Base-by-base conservation (phyloP, 768 basidiomycete genomes). In the Suillus luteus region DNA sequence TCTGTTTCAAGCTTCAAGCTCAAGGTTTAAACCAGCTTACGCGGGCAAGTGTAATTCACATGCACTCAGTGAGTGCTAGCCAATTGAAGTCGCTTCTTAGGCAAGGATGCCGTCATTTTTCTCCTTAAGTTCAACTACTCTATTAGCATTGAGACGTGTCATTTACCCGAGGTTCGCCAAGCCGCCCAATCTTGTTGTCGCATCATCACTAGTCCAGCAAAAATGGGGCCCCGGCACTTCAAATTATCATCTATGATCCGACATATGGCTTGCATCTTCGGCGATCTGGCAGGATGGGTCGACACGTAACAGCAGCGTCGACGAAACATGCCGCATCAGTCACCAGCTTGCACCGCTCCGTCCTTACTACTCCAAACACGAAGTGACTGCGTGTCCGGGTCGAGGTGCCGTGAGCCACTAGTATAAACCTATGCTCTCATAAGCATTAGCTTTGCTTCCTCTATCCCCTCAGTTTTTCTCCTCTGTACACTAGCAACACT, bases 361-460 rank as follows among this genome's bases (percentile, higher is more conserved):
- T 37, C 11, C 35, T 58, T 27, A 58, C 41, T 19, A 19, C 44
- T 48, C 3, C 43, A 60, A 65, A 76, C 74, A 75, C 74, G 75
- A 72, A 71, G 67, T 67, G 65, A 65, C 48, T 72, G 74, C 74
- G 75, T 75, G 74, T 62, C 67, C 66, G 62, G 65, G 59, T 60
- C 60, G 67, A 64, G 64, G 66, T 62, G 62, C 66, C 64, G 66
- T 60, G 63, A 49, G 44, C 66, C 52, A 48, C 54, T 67, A 55
- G 61, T 66, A 66, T 62, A 37, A 65, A 63, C 44, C 63, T 63
- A 48, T 63, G 62, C 66, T 72, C 68, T 72, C 66, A 74, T 76
- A 76, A 75, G 65, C 57, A 61, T 44, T 58, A 59, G 17, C 44
- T 19, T 40, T 62, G 55, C 62, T 68, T 71, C 66, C 68, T 70